Evolutionary conservation across 164 flowering plant species (phyloP), one percentile per base, ranked within the genome.

Genomic region (Sextonia rubra): DNA sequence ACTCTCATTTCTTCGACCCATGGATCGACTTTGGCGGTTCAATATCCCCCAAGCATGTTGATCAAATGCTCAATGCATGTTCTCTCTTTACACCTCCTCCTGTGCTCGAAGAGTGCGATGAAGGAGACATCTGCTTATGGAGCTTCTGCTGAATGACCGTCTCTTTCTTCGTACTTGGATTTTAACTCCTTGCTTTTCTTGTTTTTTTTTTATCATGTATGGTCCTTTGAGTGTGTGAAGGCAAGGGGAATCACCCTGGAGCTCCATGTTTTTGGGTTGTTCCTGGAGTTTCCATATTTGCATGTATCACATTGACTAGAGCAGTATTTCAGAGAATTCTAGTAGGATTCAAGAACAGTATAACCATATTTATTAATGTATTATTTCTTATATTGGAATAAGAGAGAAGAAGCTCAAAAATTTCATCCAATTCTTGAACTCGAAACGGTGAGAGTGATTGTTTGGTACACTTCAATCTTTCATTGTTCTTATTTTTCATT

Each of bases 61-160:
- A 75, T 30, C 76, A 69, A 73, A 63, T 76, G 73, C 27, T 81
- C 23, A 65, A 65, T 68, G 75, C 73, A 26, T 37, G 30, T 58
- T 22, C 73, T 6, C 65, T 58, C 17, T 78, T 71, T 37, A 63
- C 64, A 12, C 72, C 76, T 23, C 60, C 62, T 32, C 27, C 81
- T 14, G 66, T 69, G 14, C n/a, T 64, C 1, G 72, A 64, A 17
- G 79, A 81, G 48, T 80, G 69, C 17, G 73, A 73, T 65, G 77
- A 78, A 58, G 83, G 71, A 18, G 81, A 81, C 69, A 67, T 81
- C 60, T 61, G 74, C 7, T 75, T 81, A 2, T 81, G 83, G 83
- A 78, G 72, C 77, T 81, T 81, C 56, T 81, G 81, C 69, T 81
- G 67, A 69, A 47, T 26, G 55, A 58, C 56, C 22, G 23, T 11